Percentiles rank a stretch among this genome's conserved stretches.
Conservation (phyloP, 441 rosid genomes). For the Croton setiger region DNA sequence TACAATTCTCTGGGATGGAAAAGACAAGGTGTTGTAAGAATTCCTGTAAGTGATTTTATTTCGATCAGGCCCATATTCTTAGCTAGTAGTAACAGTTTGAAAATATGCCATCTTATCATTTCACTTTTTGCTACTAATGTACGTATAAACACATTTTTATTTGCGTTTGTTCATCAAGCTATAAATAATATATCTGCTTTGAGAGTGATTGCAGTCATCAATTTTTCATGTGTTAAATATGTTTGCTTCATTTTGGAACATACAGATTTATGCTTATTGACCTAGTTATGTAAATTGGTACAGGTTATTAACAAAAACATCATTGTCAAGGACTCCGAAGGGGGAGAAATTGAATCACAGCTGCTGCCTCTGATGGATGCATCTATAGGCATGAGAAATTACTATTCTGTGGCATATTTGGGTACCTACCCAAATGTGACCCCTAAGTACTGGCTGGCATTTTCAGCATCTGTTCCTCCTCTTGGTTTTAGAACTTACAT, state of each 20-base stretch:
- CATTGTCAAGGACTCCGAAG: conserved; percentile 69
- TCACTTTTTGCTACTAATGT: conserved; percentile 5
- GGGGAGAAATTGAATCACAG: conserved; percentile 79
- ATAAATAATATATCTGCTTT: neutral
- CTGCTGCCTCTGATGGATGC: conserved; percentile 66
- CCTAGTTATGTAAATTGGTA: conserved; percentile 19
- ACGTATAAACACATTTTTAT: neutral
- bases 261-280: neutral
- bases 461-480: conserved; percentile 76
- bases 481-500: conserved; percentile 86
- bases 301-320: conserved; percentile 71
- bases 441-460: conserved; percentile 92
- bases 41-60: conserved; percentile 66
- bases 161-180: neutral
- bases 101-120: neutral
- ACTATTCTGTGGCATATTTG: conserved; percentile 70
- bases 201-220: conserved; percentile 10
- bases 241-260: neutral
- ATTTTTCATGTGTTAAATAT: neutral
- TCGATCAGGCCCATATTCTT: neutral
- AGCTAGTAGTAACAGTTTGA: neutral
- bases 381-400: conserved; percentile 52
- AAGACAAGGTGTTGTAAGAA: conserved; percentile 75
- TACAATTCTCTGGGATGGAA: conserved; percentile 98
- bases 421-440: conserved; percentile 49